phyloP scores from a whole-genome alignment of 179 eudicot species.

The Monotropa hypopitys region DNA sequence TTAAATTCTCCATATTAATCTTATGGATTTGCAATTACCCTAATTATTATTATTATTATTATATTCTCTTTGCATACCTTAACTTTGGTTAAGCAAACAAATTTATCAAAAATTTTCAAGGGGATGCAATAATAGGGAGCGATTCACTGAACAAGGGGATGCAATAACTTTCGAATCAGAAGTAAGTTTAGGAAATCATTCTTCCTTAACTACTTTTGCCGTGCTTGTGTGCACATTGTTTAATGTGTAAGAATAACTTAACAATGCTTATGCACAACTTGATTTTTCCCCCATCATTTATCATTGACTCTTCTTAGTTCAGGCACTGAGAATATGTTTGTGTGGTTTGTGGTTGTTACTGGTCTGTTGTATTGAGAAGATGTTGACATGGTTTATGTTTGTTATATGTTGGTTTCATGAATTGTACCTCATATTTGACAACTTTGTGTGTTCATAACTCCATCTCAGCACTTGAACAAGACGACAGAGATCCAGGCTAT shows the following conservation, averaged over 20 bases:
- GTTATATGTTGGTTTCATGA: neutral
- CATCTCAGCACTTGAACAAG: constrained; percentile 84
- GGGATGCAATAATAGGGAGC: constrained; percentile 51
- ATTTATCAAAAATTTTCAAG: too few relatives aligned
- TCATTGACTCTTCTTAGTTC: neutral
- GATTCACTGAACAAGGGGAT: constrained; percentile 94
- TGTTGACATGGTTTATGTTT: neutral
- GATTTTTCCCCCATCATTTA: too few relatives aligned
- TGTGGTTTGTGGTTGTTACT: neutral
- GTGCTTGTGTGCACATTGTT: constrained; percentile 8
- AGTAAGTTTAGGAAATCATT: constrained; percentile 31
- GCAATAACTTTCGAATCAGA: constrained; percentile 92
- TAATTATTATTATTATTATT: too few relatives aligned
- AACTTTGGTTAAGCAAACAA: too few relatives aligned
- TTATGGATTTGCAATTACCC: neutral
- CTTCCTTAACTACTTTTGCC: neutral
- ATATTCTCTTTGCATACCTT: too few relatives aligned
- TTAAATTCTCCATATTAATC: neutral
- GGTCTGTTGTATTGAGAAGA: neutral
- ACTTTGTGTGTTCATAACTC: constrained; percentile 10
- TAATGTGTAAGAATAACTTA: constrained; percentile 4
- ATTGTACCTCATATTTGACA: neutral
- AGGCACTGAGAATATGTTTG: neutral
- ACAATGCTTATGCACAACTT: neutral
- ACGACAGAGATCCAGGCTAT: constrained; percentile 50